phyloP scores from a whole-genome alignment of 495 filamentous ascomycete genomes.

The Podospora pseudocomata region DNA sequence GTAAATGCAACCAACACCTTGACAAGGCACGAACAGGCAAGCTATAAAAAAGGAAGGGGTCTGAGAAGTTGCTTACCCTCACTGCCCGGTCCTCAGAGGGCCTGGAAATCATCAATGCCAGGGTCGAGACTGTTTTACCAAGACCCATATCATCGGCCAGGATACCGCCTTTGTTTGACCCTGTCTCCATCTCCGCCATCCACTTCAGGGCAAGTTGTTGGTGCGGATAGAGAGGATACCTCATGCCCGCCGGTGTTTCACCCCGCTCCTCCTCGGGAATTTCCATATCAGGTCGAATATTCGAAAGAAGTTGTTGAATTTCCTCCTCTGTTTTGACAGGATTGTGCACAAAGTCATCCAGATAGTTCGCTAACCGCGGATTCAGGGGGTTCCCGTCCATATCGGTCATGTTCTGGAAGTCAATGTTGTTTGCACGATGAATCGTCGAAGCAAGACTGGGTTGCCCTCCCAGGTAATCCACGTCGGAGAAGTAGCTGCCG shows the following conservation, averaged over 20 bases:
- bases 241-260: constrained; percentile 70
- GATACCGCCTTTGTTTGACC: constrained; percentile 75
- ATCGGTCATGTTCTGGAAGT: constrained; percentile 29
- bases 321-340: constrained; percentile 59
- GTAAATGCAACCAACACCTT: no score
- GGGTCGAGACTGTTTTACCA: constrained; percentile 87
- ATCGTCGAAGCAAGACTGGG: constrained; percentile 23
- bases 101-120: constrained; percentile 77
- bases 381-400: constrained; percentile 25
- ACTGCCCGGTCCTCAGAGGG: constrained; percentile 43
- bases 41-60: background rate
- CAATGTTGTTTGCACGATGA: constrained; percentile 21
- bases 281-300: constrained; percentile 71
- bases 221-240: constrained; percentile 70
- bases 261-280: constrained; percentile 61
- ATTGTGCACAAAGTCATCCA: constrained; percentile 48
- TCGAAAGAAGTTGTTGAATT: constrained; percentile 63
- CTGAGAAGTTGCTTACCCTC: constrained; percentile 26
- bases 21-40: no score
- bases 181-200: constrained; percentile 78
- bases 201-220: constrained; percentile 80
- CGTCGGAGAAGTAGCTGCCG: background rate
- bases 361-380: constrained; percentile 27
- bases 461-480: background rate
- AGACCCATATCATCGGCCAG: constrained; percentile 93